Conservation (phyloP, 2,329 filamentous ascomycete genomes). For the Aspergillus brasiliensis region DNA sequence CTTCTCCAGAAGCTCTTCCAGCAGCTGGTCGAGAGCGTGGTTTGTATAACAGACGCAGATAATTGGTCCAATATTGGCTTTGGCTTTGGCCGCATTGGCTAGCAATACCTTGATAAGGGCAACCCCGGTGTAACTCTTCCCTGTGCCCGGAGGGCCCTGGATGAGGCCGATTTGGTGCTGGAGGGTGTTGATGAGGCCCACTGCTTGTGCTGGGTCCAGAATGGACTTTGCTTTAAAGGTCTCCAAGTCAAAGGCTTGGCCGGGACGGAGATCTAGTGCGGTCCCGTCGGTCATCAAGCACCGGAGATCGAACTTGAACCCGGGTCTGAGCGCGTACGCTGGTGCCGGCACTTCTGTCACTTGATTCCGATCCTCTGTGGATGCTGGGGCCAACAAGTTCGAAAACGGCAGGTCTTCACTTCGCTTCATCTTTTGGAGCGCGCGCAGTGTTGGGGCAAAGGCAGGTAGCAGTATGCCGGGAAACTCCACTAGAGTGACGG, state of each 20-base stretch:
- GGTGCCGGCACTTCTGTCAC: slow-evolving; percentile 48
- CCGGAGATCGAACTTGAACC: slow-evolving; percentile 51
- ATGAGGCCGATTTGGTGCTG: slow-evolving; percentile 25
- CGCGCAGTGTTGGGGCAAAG: slow-evolving; percentile 59
- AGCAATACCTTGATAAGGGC: slow-evolving; percentile 30
- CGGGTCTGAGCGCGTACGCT: slow-evolving; percentile 51
- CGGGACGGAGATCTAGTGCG: slow-evolving; percentile 20
- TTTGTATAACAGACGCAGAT: slow-evolving; percentile 55
- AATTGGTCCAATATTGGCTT: slow-evolving; percentile 46
- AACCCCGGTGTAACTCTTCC: slow-evolving; percentile 32
- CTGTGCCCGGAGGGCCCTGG: slow-evolving; percentile 34
- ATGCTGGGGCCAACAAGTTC: slow-evolving; percentile 41
- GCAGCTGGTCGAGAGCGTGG: slow-evolving; percentile 59
- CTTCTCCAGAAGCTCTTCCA: slow-evolving; percentile 59
- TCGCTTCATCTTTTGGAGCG: slow-evolving; percentile 57
- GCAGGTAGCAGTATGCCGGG: slow-evolving; percentile 61
- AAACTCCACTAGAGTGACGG: slow-evolving; percentile 59
- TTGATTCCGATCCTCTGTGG: slow-evolving; percentile 8
- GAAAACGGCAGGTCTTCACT: slow-evolving; percentile 52
- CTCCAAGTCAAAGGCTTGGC: slow-evolving; percentile 19
- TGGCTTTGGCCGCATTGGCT: slow-evolving; percentile 24
- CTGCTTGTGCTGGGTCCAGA: slow-evolving; percentile 25
- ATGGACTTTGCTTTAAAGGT: slow-evolving; percentile 19
- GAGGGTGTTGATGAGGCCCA: slow-evolving; percentile 21
- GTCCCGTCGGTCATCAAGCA: slow-evolving; percentile 30